Percentiles rank a stretch among this genome's conserved stretches.
Evolutionary conservation across 345 rosid genomes (phyloP).

Genomic region (Heritiera fomes): DNA sequence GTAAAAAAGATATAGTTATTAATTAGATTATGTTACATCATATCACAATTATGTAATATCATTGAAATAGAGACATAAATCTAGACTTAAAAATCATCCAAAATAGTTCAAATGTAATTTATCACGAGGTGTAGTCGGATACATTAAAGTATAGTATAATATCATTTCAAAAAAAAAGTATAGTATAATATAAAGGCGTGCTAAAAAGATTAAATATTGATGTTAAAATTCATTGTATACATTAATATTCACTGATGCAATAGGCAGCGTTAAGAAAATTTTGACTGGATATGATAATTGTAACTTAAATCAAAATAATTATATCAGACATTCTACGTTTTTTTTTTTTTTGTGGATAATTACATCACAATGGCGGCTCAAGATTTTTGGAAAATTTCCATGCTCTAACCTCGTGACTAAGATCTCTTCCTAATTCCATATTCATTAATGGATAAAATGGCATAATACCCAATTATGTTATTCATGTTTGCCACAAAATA

Average conservation of each 20-base stretch:
- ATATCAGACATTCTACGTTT: not conserved
- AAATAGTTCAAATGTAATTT: not conserved
- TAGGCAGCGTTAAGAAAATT: not conserved
- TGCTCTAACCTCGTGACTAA: too few relatives aligned
- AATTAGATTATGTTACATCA: not conserved
- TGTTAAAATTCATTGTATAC: not conserved
- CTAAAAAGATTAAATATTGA: not conserved
- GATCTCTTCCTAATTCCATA: too few relatives aligned
- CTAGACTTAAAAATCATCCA: not conserved
- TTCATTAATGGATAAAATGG: too few relatives aligned
- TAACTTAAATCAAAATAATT: not conserved
- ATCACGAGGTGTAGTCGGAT: too few relatives aligned
- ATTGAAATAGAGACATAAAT: conserved; percentile 2
- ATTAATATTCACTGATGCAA: not conserved
- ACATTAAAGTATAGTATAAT: not conserved
- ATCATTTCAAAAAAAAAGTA: too few relatives aligned
- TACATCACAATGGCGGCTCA: too few relatives aligned
- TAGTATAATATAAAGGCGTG: not conserved
- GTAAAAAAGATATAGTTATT: not conserved
- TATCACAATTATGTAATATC: not conserved
- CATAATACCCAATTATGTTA: too few relatives aligned
- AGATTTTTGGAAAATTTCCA: too few relatives aligned
- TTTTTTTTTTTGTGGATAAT: too few relatives aligned
- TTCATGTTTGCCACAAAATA: too few relatives aligned
- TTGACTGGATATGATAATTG: not conserved